Conservation (phyloP, 192 early-diverging fungal species). For the Spizellomyces sp. region DNA sequence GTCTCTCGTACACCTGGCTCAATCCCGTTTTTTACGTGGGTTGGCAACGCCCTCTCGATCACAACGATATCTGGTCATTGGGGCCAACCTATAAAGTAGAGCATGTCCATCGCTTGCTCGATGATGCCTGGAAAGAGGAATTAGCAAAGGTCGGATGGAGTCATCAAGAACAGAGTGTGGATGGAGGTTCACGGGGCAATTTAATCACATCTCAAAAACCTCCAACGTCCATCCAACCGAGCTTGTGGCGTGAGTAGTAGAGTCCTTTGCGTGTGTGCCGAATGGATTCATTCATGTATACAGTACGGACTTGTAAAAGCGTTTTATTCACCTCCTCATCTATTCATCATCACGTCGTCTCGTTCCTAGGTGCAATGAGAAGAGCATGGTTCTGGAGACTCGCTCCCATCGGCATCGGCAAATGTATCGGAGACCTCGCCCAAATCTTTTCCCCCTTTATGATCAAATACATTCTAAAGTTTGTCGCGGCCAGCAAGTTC, state of each 20-base stretch:
- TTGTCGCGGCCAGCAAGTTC: slow-evolving; percentile 22
- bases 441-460: slow-evolving; percentile 47
- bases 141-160: slow-evolving; percentile 1
- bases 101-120: slow-evolving; percentile 37
- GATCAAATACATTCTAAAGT: slow-evolving; percentile 44
- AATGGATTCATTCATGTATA: no score
- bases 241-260: background rate
- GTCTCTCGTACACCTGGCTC: slow-evolving; percentile 56
- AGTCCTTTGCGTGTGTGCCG: no score
- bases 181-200: background rate
- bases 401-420: slow-evolving; percentile 30
- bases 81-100: slow-evolving; percentile 18
- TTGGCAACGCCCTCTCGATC: slow-evolving; percentile 55
- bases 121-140: slow-evolving; percentile 41
- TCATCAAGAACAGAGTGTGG: background rate
- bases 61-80: slow-evolving; percentile 63
- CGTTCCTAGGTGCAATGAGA: slow-evolving; percentile 15
- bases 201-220: background rate
- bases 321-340: no score
- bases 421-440: slow-evolving; percentile 39
- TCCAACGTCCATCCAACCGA: slow-evolving; percentile 17
- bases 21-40: slow-evolving; percentile 62
- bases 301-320: no score
- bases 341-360: no score
- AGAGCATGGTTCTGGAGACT: slow-evolving; percentile 30